phyloP scores from a whole-genome alignment of 352 stramenopile genomes.

The Aphanomyces astaci region DNA sequence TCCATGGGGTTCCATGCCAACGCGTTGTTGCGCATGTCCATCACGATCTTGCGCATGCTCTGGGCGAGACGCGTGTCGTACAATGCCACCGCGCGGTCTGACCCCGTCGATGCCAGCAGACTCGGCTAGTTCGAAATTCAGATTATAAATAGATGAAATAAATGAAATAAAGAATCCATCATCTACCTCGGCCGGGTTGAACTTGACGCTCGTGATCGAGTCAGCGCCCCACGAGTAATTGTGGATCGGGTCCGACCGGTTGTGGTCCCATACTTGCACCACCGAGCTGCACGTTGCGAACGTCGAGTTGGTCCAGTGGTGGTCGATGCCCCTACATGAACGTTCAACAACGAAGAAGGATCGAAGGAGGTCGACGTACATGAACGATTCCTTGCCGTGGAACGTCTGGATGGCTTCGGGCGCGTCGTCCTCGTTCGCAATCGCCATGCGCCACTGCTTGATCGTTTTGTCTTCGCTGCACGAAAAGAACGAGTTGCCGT shows the following conservation, averaged over 20 bases:
- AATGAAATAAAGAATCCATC: not conserved
- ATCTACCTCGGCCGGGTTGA: conserved; percentile 20
- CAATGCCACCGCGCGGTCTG: conserved; percentile 89
- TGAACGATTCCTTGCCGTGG: conserved; percentile 76
- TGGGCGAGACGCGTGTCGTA: conserved; percentile 88
- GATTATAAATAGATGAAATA: too few relatives aligned
- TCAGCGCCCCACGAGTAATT: conserved; percentile 92
- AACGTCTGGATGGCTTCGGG: conserved; percentile 67
- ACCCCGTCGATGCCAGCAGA: conserved; percentile 96
- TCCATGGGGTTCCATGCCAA: conserved; percentile 99
- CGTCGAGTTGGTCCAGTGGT: conserved; percentile 92
- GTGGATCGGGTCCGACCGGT: conserved; percentile 89
- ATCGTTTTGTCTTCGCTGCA: conserved; percentile 94
- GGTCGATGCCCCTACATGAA: conserved; percentile 93
- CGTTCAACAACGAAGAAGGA: conserved; percentile 18
- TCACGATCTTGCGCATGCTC: conserved; percentile 95
- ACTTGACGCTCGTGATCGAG: conserved; percentile 86
- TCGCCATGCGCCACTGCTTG: conserved; percentile 84
- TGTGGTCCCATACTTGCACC: conserved; percentile 95
- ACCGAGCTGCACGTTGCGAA: conserved; percentile 89
- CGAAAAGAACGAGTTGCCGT: conserved; percentile 86
- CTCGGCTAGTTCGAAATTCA: conserved; percentile 48
- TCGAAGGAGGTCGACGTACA: conserved; percentile 35
- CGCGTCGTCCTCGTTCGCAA: conserved; percentile 62
- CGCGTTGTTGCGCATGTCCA: conserved; percentile 95